Evolutionary conservation across 2,329 filamentous ascomycete genomes (phyloP).

Genomic region (Fusarium nygamai): DNA sequence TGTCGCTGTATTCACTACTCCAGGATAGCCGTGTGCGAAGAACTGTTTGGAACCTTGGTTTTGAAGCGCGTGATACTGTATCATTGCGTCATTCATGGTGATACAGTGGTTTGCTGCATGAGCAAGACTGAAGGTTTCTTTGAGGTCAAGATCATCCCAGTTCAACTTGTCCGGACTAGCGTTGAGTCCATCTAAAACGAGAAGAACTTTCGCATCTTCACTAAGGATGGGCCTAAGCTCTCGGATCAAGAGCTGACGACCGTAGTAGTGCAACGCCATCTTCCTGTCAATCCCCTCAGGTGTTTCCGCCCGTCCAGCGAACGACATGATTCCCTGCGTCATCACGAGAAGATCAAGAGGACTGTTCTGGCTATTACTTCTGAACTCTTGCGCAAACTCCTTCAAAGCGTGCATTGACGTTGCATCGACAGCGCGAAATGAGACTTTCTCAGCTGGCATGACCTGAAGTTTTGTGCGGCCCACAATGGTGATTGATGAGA

Average conservation of each 20-base stretch:
- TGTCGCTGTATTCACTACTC: slow-evolving; percentile 44
- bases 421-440: slow-evolving; percentile 46
- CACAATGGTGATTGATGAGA: slow-evolving; percentile 46
- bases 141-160: slow-evolving; percentile 54
- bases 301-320: slow-evolving; percentile 51
- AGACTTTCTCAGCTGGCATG: slow-evolving; percentile 46
- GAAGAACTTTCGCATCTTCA: slow-evolving; percentile 50
- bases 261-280: slow-evolving; percentile 57
- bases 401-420: slow-evolving; percentile 48
- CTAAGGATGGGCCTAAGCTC: slow-evolving; percentile 51
- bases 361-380: slow-evolving; percentile 11
- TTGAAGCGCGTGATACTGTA: slow-evolving; percentile 46
- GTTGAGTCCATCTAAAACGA: slow-evolving; percentile 47
- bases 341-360: slow-evolving; percentile 52
- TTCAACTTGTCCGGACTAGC: slow-evolving; percentile 48
- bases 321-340: slow-evolving; percentile 51
- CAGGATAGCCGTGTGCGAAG: slow-evolving; percentile 55
- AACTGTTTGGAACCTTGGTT: slow-evolving; percentile 12
- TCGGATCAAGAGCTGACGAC: slow-evolving; percentile 55
- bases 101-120: slow-evolving; percentile 51
- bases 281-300: slow-evolving; percentile 56
- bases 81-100: slow-evolving; percentile 52
- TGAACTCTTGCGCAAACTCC: slow-evolving; percentile 41
- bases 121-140: slow-evolving; percentile 45
- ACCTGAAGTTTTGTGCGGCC: slow-evolving; percentile 44